These are phyloP conservation scores for Cytidiella melzeri DNA, from an alignment of 768 basidiomycete genomes.

Conservation along the genomic window DNA sequence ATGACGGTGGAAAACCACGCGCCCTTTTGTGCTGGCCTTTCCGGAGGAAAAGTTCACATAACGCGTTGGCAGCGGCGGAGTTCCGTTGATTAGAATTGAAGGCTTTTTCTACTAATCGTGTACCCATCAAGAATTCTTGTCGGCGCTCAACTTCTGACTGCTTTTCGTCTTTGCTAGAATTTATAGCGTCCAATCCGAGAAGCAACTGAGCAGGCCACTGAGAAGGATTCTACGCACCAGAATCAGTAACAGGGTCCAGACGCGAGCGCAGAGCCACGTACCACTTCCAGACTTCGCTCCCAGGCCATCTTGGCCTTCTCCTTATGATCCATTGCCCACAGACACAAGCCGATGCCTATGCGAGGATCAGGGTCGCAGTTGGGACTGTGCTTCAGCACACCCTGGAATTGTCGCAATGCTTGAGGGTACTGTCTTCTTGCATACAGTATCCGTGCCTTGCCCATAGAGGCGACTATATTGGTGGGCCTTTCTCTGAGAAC, in stretches of 20 bases:
- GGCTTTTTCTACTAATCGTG: constrained; percentile 65
- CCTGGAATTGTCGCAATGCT: constrained; percentile 82
- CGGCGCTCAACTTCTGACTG: constrained; percentile 57
- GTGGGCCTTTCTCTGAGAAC: constrained; percentile 75
- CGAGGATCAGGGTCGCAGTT: constrained; percentile 86
- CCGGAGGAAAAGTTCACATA: constrained; percentile 73
- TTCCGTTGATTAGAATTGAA: constrained; percentile 77
- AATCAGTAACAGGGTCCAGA: background rate
- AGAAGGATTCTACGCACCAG: constrained; percentile 52
- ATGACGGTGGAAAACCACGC: constrained; percentile 9
- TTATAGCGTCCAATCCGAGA: constrained; percentile 81
- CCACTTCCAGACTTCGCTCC: constrained; percentile 83
- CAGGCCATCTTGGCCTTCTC: constrained; percentile 82
- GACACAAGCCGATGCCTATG: constrained; percentile 90
- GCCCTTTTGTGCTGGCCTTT: constrained; percentile 63
- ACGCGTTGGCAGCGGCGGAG: constrained; percentile 77
- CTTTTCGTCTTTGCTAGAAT: constrained; percentile 72
- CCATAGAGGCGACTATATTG: constrained; percentile 82
- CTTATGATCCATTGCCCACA: constrained; percentile 85
- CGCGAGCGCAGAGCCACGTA: constrained; percentile 33
- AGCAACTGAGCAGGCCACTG: constrained; percentile 79
- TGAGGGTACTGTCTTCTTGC: constrained; percentile 69
- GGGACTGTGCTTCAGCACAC: constrained; percentile 72
- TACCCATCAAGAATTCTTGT: constrained; percentile 55
- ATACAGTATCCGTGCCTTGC: constrained; percentile 87